These are phyloP conservation scores for Fonsecaea monophora DNA, from an alignment of 2,329 filamentous ascomycete species.

Conservation along the genomic window DNA sequence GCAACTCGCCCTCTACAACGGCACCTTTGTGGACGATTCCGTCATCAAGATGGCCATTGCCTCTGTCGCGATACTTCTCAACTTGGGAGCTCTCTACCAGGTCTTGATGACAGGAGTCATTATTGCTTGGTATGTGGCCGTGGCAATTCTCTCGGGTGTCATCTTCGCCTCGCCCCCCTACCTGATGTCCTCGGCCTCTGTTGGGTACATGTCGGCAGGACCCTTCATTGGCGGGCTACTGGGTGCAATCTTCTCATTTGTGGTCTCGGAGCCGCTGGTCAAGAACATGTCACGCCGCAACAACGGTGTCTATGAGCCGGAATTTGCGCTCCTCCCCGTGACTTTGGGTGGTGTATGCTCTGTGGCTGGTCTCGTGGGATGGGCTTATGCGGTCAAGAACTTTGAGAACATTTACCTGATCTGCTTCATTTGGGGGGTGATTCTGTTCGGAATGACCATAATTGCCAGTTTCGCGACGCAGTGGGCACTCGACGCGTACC, in stretches of 20 bases:
- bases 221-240: slow-evolving; percentile 27
- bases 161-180: slow-evolving; percentile 44
- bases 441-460: slow-evolving; percentile 31
- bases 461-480: slow-evolving; percentile 28
- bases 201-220: slow-evolving; percentile 40
- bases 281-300: slow-evolving; percentile 52
- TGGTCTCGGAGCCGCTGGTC: slow-evolving; percentile 43
- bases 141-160: slow-evolving; percentile 41
- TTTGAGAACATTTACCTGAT: slow-evolving; percentile 25
- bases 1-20: slow-evolving; percentile 32
- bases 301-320: slow-evolving; percentile 50
- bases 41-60: slow-evolving; percentile 41
- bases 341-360: slow-evolving; percentile 19
- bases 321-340: slow-evolving; percentile 47
- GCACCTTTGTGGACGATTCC: slow-evolving; percentile 24
- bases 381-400: slow-evolving; percentile 40
- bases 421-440: slow-evolving; percentile 30
- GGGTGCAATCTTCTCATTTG: slow-evolving; percentile 34
- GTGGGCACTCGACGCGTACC: slow-evolving; percentile 30
- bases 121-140: slow-evolving; percentile 42
- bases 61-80: slow-evolving; percentile 44
- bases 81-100: slow-evolving; percentile 42
- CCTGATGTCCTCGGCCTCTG: slow-evolving; percentile 41
- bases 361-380: slow-evolving; percentile 48
- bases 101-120: slow-evolving; percentile 42